Percentiles rank a stretch among this genome's conserved stretches.
phyloP scores from a whole-genome alignment of 148 eudicot species.

The Beta vulgaris region DNA sequence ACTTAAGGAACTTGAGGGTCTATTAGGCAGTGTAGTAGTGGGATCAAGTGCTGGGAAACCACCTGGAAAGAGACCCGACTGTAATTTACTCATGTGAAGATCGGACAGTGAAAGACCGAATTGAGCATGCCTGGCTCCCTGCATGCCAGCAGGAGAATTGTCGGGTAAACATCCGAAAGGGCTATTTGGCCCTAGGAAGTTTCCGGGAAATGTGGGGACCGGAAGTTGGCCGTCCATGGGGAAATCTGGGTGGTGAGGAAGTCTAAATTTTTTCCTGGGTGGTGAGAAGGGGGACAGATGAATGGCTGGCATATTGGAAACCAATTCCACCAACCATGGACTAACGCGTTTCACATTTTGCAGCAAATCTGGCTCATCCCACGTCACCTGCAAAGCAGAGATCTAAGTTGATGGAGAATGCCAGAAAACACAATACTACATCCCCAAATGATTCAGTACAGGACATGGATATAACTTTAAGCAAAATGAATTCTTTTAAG shows the following conservation, averaged over 20 bases:
- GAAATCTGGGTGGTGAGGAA: conserved; percentile 67
- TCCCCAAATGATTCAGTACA: background rate
- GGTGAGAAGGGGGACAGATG: conserved; percentile 87
- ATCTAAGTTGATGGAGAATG: background rate
- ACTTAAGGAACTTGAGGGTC: conserved; percentile 40
- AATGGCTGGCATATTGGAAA: conserved; percentile 78
- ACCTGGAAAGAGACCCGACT: conserved; percentile 53
- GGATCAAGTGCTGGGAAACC: conserved; percentile 44
- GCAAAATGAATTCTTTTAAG: background rate
- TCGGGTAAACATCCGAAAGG: conserved; percentile 53
- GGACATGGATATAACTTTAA: background rate
- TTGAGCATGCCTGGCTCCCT: conserved; percentile 99
- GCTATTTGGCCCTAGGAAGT: conserved; percentile 45
- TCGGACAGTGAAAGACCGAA: conserved; percentile 68
- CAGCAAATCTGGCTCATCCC: conserved; percentile 98
- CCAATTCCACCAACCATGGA: conserved; percentile 96
- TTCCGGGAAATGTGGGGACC: conserved; percentile 51
- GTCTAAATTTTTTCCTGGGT: conserved; percentile 71
- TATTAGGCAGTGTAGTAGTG: conserved; percentile 23
- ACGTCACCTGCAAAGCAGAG: conserved; percentile 54
- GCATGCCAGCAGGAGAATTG: conserved; percentile 95
- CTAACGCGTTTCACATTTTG: conserved; percentile 91
- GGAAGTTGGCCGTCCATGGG: conserved; percentile 61
- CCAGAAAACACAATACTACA: background rate
- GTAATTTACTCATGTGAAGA: conserved; percentile 58